Evolutionary conservation across 108 stramenopile species (phyloP), one percentile per base, ranked within the genome.

Genomic region (Seminavis robusta): DNA sequence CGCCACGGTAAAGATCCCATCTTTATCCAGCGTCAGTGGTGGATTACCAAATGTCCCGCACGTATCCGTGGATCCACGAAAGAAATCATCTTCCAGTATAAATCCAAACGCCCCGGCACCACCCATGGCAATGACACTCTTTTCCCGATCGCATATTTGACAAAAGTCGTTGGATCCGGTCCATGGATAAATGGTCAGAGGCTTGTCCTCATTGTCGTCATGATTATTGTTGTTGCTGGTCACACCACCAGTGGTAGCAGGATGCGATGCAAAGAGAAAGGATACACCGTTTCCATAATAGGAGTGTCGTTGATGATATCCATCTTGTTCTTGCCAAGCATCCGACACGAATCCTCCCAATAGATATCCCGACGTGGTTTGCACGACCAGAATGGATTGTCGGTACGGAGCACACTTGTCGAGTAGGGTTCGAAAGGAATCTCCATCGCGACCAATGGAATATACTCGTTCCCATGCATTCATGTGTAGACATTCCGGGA

Each of bases 41-140:
- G 63, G 63, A 57, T 77, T 77, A 1, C 33, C 63, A 38, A 59
- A 77, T 10, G 75, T 77, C 23, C 17, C 56, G 39, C 75, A 77
- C 4, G 41, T 51, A 17, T 70, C 75, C 1, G 69, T 60, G 8
- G 56, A 50, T 31, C 75, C 69, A 11, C 45, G 39, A 2, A 29
- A 13, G 26, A 77, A 77, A 33, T 62, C 28, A 24, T 67, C 65
- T 4, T 69, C 33, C 6, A 77, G 27, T 25, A 66, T 29, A 15
- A 69, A 45, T 9, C 75, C 75, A 60, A 77, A 77, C 32, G 47
- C 30, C 2, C 69, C 69, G 10, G 61, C 69, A 11, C 75, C 75
- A 17, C 75, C 75, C 65, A 77, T 61, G 24, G 55, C 69, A 34
- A 77, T 44, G 1, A 21, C 6, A 15, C 52, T 50, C 9, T 26